Percentiles rank a stretch among this genome's conserved stretches.
phyloP scores from a whole-genome alignment of 768 basidiomycete genomes.

The Boletus rubropictus region DNA sequence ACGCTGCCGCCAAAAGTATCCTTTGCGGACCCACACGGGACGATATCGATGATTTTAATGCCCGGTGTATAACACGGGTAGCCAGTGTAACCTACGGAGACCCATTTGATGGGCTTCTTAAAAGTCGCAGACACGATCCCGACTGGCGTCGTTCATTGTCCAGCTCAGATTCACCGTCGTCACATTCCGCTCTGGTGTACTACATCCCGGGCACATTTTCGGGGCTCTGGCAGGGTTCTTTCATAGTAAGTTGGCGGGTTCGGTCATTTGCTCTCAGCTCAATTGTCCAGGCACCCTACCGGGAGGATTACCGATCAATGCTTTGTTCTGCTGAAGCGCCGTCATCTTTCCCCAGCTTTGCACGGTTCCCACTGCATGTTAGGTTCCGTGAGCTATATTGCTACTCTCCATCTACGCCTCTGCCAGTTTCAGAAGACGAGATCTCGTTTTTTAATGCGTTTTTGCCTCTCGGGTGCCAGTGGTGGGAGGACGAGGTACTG shows the following conservation, averaged over 20 bases:
- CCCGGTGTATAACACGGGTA: slow-evolving; percentile 39
- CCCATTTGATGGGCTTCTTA: slow-evolving; percentile 13
- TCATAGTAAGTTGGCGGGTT: slow-evolving; percentile 33
- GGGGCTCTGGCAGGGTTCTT: slow-evolving; percentile 47
- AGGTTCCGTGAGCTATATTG: slow-evolving; percentile 45
- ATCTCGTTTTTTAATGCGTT: slow-evolving; percentile 41
- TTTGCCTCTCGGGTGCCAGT: slow-evolving; percentile 38
- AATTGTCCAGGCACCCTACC: slow-evolving; percentile 34
- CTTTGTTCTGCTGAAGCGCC: slow-evolving; percentile 31
- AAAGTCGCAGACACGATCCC: slow-evolving; percentile 30
- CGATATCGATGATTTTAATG: slow-evolving; percentile 41
- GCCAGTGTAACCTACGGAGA: slow-evolving; percentile 21
- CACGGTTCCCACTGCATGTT: slow-evolving; percentile 44
- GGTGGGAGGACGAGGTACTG: slow-evolving; percentile 29
- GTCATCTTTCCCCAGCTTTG: slow-evolving; percentile 30
- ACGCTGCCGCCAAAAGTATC: slow-evolving; percentile 27
- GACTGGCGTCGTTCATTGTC: slow-evolving; percentile 25
- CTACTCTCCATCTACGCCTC: slow-evolving; percentile 28
- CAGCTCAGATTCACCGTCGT: background rate
- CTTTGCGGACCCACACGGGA: slow-evolving; percentile 39
- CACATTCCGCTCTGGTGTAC: slow-evolving; percentile 8
- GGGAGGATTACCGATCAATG: slow-evolving; percentile 38
- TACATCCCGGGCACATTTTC: slow-evolving; percentile 43
- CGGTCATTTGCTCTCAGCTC: background rate
- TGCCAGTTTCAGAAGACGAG: slow-evolving; percentile 32